Evolutionary conservation across 176 grass and related monocot species (phyloP).

Genomic region (Musa troglodytarum): DNA sequence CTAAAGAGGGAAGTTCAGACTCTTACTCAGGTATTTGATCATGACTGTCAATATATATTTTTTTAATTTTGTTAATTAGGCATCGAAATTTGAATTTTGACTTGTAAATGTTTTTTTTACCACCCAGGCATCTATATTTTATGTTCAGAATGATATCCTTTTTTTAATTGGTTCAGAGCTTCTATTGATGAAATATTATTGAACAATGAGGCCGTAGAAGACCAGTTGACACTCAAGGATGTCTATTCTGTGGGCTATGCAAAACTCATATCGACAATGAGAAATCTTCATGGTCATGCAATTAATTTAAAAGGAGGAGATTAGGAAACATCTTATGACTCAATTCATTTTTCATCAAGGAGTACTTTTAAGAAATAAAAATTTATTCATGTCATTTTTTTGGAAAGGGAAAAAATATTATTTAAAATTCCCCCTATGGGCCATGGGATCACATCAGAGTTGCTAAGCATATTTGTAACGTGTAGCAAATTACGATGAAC

Average conservation of each 20-base stretch:
- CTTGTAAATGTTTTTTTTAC: neutral
- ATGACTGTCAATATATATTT: neutral
- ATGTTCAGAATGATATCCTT: neutral
- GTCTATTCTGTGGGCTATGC: neutral
- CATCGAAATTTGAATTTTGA: neutral
- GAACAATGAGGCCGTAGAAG: neutral
- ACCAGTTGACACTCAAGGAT: neutral
- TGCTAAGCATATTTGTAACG: no score
- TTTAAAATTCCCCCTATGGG: no score
- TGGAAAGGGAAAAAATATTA: no score
- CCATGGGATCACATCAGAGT: no score
- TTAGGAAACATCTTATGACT: no score
- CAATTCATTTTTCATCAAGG: no score
- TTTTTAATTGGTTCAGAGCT: neutral
- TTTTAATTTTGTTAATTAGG: no score
- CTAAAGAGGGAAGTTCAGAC: constrained; percentile 33
- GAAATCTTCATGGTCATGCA: neutral
- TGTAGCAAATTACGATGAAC: no score
- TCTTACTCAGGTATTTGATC: constrained; percentile 31
- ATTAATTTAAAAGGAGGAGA: neutral
- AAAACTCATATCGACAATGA: neutral
- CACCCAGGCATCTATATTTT: neutral
- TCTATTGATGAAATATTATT: neutral
- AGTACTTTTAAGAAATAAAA: no score
- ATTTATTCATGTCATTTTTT: no score